Percentiles rank a stretch among this genome's conserved stretches.
Evolutionary conservation across 2,329 filamentous ascomycete species (phyloP).

Genomic region (Akanthomyces dipterigenus): DNA sequence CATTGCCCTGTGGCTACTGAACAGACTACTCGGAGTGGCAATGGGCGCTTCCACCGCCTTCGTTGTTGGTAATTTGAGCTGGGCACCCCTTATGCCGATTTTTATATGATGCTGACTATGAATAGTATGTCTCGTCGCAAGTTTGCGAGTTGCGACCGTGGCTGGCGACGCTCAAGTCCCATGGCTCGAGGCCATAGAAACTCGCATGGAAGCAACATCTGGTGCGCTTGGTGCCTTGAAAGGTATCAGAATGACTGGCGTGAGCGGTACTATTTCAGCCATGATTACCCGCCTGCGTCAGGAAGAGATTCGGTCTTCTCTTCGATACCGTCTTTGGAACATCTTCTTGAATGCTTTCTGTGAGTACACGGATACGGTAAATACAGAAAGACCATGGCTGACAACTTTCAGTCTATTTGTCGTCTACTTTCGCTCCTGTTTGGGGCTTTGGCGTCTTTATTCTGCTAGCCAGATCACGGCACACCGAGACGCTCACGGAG

Average conservation of each 20-base stretch:
- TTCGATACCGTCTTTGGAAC: constrained; percentile 19
- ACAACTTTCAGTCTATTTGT: constrained; percentile 5
- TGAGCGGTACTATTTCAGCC: constrained; percentile 26
- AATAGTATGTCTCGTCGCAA: constrained; percentile 13
- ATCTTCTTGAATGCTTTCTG: constrained; percentile 14
- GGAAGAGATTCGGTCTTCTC: constrained; percentile 28
- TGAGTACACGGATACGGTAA: constrained; percentile 1
- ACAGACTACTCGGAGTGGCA: constrained; percentile 19
- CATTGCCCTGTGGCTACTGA: constrained; percentile 28
- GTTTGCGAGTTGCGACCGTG: constrained; percentile 17
- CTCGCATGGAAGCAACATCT: constrained; percentile 19
- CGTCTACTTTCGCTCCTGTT: constrained; percentile 17
- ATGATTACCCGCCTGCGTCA: constrained; percentile 29
- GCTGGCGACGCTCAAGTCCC: constrained; percentile 18
- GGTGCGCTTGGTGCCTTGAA: constrained; percentile 28
- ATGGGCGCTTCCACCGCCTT: constrained; percentile 18
- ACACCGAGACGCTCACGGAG: constrained; percentile 15
- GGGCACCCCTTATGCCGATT: not conserved
- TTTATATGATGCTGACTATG: not conserved
- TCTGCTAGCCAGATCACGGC: constrained; percentile 12
- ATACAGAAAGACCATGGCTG: not conserved
- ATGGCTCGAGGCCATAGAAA: constrained; percentile 23
- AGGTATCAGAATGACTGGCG: constrained; percentile 35
- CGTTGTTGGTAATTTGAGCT: constrained; percentile 14
- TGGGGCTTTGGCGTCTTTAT: constrained; percentile 16